These are phyloP conservation scores for Nakazawaea populi DNA, from an alignment of 805 yeast genomes.

Conservation along the genomic window DNA sequence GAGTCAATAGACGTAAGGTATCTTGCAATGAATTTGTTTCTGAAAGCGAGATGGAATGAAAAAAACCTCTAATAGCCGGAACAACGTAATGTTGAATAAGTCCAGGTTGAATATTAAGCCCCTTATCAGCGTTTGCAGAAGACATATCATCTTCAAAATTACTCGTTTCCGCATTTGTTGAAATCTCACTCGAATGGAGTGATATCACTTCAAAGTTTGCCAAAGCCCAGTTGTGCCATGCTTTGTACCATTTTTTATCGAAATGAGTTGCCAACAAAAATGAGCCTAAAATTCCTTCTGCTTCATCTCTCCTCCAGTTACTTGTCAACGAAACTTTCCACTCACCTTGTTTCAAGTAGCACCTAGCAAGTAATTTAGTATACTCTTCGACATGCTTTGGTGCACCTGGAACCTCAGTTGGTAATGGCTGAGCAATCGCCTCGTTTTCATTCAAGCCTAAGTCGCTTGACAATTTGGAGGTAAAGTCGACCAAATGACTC, in stretches of 20 bases:
- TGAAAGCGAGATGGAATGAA: constrained; percentile 88
- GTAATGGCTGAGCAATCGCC: constrained; percentile 79
- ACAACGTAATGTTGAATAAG: constrained; percentile 82
- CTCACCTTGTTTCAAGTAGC: constrained; percentile 96
- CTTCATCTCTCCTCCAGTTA: constrained; percentile 71
- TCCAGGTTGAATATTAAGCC: constrained; percentile 34
- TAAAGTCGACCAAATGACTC: constrained; percentile 79
- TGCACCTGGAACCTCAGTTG: constrained; percentile 64
- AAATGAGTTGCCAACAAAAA: constrained; percentile 92
- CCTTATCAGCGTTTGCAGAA: constrained; percentile 7
- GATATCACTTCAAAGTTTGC: constrained; percentile 96
- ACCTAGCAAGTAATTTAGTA: constrained; percentile 82
- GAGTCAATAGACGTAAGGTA: constrained; percentile 78
- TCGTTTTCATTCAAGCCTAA: constrained; percentile 83
- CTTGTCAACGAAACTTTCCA: constrained; percentile 86
- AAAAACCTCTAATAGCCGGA: constrained; percentile 94
- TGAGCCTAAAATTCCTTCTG: constrained; percentile 82
- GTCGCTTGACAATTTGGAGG: constrained; percentile 85
- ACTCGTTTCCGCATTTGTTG: constrained; percentile 9
- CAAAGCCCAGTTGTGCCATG: constrained; percentile 99
- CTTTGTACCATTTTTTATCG: constrained; percentile 91
- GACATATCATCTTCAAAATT: constrained; percentile 12
- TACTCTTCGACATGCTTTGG: constrained; percentile 76
- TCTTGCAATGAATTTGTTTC: constrained; percentile 87
- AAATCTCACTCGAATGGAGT: constrained; percentile 28